Conservation (phyloP, 169 alveolate genomes). For the Plasmodium gonderi region DNA sequence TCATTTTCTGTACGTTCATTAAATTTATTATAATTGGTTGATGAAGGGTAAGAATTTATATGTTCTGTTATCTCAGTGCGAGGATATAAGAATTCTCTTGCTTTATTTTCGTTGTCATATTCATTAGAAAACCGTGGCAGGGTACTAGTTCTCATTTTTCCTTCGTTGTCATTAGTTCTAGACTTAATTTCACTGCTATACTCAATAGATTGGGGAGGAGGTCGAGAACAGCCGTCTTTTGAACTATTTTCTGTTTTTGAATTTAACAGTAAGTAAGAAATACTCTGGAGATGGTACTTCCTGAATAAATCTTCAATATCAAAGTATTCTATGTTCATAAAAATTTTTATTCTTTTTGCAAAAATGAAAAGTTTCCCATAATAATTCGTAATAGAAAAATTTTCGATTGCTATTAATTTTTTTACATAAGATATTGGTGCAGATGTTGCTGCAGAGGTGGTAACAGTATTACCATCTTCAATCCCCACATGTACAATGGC, state of each 20-base stretch:
- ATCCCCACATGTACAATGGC: conserved; percentile 59
- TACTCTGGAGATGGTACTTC: conserved; percentile 47
- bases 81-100: not conserved
- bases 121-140: not conserved
- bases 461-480: conserved; percentile 8
- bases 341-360: conserved; percentile 32
- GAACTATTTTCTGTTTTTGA: conserved; percentile 10
- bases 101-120: not conserved
- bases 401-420: conserved; percentile 39
- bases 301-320: conserved; percentile 58
- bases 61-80: not conserved
- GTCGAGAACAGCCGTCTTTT: not conserved
- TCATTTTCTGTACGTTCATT: conserved; percentile 14
- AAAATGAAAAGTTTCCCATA: conserved; percentile 59
- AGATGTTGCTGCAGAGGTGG: no score
- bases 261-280: conserved; percentile 33
- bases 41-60: not conserved
- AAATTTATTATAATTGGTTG: not conserved
- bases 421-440: conserved; percentile 49
- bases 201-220: not conserved
- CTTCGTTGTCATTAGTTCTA: not conserved
- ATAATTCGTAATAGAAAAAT: conserved; percentile 54
- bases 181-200: not conserved
- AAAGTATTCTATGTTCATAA: conserved; percentile 25
- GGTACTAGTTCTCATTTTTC: no score